Evolutionary conservation across 2,329 filamentous ascomycete genomes (phyloP), one percentile per base, ranked within the genome.

Genomic region (Arthroderma uncinatum): DNA sequence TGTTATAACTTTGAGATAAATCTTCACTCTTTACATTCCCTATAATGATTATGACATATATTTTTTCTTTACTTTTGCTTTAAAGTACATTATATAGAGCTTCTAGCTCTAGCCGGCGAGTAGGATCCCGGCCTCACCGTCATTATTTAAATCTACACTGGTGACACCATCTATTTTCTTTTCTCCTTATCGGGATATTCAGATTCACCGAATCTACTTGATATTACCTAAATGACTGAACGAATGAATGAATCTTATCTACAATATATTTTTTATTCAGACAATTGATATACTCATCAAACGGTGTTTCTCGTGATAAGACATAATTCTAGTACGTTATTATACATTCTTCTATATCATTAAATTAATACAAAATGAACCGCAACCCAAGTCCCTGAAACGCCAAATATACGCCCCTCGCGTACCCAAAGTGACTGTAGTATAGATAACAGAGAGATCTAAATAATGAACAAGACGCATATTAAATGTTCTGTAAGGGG

Each of bases 241-340:
- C 25, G 47, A 50, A 30, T 50, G 47, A 50, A 50, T 50, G 47
- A 42, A 50, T 25, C 44, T 50, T 50, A 33, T 33, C 47, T 50
- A 33, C 40, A 47, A 25, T 47, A 47, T 47, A 5, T 14, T 47
- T 47, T 25, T 23, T 25, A 9, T 10, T 47, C 28, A 10, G 19
- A 10, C 12, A 47, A 21, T 25, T 47, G 19, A 12, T 10, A 14
- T 47, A 21, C 19, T 47, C 12, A 9, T 30, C 9, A 9, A 42
- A 42, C 39, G 9, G n/a, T 42, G 14, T 37, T 37, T 37, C 4
- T 37, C 14, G 12, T 12, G 14, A 37, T 42, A 42, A 16, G 14
- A 7, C 23, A 9, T 47, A 50, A 50, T 10, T 34, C 47, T 34
- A 34, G 23, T 33, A 9, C n/a, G 3, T 16, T 33, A 50, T 33